A percentile compares a stretch with the other conserved stretches of the same genome.
phyloP scores from a whole-genome alignment of 352 stramenopile species.

The Globisporangium recalcitrans region DNA sequence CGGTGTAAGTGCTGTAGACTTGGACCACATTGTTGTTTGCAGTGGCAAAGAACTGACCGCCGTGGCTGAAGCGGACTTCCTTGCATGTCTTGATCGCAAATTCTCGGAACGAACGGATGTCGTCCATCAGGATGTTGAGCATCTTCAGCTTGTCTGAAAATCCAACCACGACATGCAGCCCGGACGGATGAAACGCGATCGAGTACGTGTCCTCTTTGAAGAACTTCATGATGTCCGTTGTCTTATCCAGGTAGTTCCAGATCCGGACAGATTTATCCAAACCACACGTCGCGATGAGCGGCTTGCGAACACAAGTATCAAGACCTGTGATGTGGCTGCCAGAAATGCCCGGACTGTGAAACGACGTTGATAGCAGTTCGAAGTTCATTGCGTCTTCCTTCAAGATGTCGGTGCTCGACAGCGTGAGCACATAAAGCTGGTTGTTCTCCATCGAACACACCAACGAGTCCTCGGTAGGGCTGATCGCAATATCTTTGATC shows the following conservation, averaged over 20 bases:
- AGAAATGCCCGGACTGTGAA: constrained; percentile 69
- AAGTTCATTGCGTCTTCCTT: constrained; percentile 95
- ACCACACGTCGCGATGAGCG: constrained; percentile 86
- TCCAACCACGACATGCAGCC: constrained; percentile 84
- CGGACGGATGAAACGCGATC: constrained; percentile 90
- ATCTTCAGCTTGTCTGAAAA: constrained; percentile 93
- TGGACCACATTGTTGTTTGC: constrained; percentile 87
- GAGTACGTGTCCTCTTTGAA: constrained; percentile 89
- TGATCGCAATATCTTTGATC: constrained; percentile 84
- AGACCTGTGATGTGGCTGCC: constrained; percentile 87
- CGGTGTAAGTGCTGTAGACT: constrained; percentile 79
- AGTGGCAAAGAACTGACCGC: constrained; percentile 88
- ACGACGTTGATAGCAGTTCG: constrained; percentile 84
- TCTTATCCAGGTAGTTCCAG: constrained; percentile 94
- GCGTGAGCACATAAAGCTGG: constrained; percentile 87
- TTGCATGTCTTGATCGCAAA: constrained; percentile 90
- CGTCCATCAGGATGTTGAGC: constrained; percentile 94
- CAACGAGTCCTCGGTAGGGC: constrained; percentile 85
- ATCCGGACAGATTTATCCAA: constrained; percentile 89
- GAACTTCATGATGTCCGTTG: constrained; percentile 87
- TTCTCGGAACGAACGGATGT: constrained; percentile 88
- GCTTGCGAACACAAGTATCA: constrained; percentile 91
- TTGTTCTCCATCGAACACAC: constrained; percentile 86
- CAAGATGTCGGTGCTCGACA: constrained; percentile 89
- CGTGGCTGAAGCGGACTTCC: constrained; percentile 89